Evolutionary conservation across 345 rosid genomes (phyloP), one percentile per base, ranked within the genome.

Genomic region (Corchorus olitorius): DNA sequence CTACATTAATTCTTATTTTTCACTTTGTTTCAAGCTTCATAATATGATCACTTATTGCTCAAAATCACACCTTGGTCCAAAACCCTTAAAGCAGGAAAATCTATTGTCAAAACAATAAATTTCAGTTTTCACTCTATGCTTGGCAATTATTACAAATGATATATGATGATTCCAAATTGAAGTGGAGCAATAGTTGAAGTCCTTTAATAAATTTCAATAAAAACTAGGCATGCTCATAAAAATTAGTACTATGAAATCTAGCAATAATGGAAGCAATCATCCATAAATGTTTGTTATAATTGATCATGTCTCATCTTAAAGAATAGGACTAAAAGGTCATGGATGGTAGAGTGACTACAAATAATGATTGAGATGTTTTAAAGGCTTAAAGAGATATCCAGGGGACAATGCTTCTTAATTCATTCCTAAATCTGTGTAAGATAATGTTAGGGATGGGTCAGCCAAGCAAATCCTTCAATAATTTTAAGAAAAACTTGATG

Each of bases 391-490:
- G 66, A 19, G 33, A 45, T 50, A 50, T 46, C 27, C 22, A 77
- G 53, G 71, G 54, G 75, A 61, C 68, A 50, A 49, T 60, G 20
- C 2, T 9, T 59, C 63, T 27, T 6, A 3, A 13, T 15, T 59
- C 35, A 22, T 37, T 59, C 58, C 12, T 73, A 58, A 73, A 22
- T 49, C 71, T 45, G 60, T 75, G 35, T 10, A 53, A 75, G 72
- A 75, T 80, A 62, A 34, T 75, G 72, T 63, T 50, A 70, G 59
- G 65, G 71, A 72, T 43, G 20, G 49, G 81, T 73, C 20, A 22
- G 49, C 78, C 78, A 60, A 50, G 45, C 15, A 65, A 55, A 5
- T 59, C 45, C 8, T 60, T 33, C 82, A 79, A 75, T 79, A 39
- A 79, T 61, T 67, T 12, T 20, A 20, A 27, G 46, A 13, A 33